Base-by-base conservation (phyloP, 495 filamentous ascomycete species). In the Penicillium egyptiacum region DNA sequence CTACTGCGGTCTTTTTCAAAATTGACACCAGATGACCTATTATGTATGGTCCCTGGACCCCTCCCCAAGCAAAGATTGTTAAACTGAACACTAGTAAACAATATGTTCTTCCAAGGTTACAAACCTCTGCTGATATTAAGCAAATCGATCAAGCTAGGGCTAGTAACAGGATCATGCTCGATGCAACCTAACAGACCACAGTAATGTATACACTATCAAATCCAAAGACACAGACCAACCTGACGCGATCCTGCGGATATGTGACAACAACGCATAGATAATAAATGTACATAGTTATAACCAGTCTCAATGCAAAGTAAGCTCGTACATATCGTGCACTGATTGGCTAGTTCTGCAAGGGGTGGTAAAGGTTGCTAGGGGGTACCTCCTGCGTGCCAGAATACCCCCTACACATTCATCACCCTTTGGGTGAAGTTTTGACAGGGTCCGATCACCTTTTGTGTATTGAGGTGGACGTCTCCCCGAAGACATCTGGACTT, bases 341-440 rank as follows among this genome's bases (percentile, higher is more conserved):
- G 6, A 19, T 25, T 33, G 57, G 44, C 28, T 16, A 39, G 31
- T 14, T 9, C 43, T 60, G 66, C 60, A 69, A 66, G 66, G 66
- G 66, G 47, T 57, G 33, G 14, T 23, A 14, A 64, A 48, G 60
- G 59, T 64, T 67, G 56, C 56, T n/a, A 53, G 39, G 35, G 64
- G 56, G 67, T 65, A 16, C 5, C 31, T 39, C 14, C 28, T 19
- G 50, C 66, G 54, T 65, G 31, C 59, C 57, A 46, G 54, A 51
- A 19, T 42, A 16, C 20, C 35, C 58, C 63, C 61, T 59, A 35
- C 31, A 44, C 55, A 55, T 23, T 41, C 26, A 26, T 11, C 20
- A 20, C 22, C 28, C 52, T 20, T 44, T 37, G 30, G 25, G 46
- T 4, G 14, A 39, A 30, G 35, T 39, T 17, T 39, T 8, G 7